phyloP scores from a whole-genome alignment of 495 filamentous ascomycete genomes.

The Cairneyella variabilis region DNA sequence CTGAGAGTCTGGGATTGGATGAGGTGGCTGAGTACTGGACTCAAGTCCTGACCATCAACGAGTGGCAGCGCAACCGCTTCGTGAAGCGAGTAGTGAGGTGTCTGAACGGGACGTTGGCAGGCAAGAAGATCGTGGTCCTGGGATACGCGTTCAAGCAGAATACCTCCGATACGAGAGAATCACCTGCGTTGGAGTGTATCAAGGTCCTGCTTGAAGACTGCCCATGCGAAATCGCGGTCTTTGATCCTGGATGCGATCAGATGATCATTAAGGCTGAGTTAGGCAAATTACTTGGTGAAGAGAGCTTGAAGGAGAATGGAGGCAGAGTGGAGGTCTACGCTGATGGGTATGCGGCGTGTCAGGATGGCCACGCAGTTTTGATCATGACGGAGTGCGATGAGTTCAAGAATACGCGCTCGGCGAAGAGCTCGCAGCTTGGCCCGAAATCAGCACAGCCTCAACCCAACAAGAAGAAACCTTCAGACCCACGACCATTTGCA shows the following conservation, averaged over 20 bases:
- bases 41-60: constrained; percentile 70
- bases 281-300: constrained; percentile 34
- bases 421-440: not conserved
- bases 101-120: constrained; percentile 63
- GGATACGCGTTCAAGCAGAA: constrained; percentile 84
- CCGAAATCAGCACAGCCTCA: not conserved
- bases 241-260: constrained; percentile 62
- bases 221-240: constrained; percentile 63
- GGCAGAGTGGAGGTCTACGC: constrained; percentile 15
- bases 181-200: constrained; percentile 59
- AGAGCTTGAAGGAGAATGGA: constrained; percentile 33
- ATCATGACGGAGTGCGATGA: constrained; percentile 65
- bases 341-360: constrained; percentile 50
- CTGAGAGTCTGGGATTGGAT: constrained; percentile 62
- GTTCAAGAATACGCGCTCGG: constrained; percentile 38
- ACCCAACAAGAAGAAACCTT: not conserved
- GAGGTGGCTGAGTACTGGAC: constrained; percentile 78
- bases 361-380: constrained; percentile 47
- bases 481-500: constrained; percentile 21
- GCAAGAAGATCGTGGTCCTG: constrained; percentile 70
- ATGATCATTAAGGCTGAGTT: constrained; percentile 39
- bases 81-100: constrained; percentile 57
- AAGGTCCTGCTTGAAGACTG: constrained; percentile 62
- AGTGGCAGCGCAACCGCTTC: constrained; percentile 69
- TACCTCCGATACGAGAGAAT: constrained; percentile 74